A percentile compares a stretch with the other conserved stretches of the same genome.
Conservation (phyloP, 176 grass and related monocot species). For the Avena sativa region DNA sequence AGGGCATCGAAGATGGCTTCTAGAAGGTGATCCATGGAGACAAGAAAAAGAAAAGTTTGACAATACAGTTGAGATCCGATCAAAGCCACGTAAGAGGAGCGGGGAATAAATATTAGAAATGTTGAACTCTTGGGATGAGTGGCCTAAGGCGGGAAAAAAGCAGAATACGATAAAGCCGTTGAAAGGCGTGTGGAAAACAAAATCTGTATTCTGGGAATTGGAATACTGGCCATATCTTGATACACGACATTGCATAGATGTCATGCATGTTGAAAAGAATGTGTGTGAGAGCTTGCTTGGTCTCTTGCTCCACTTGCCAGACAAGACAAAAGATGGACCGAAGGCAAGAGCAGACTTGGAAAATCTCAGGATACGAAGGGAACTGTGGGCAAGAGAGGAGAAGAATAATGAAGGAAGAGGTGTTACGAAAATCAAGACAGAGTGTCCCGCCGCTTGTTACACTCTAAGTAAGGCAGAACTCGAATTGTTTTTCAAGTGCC, state of each 20-base stretch:
- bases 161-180: not conserved
- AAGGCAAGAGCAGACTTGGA: not conserved
- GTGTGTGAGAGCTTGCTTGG: not conserved
- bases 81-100: too few relatives aligned
- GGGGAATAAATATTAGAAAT: too few relatives aligned
- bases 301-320: not conserved
- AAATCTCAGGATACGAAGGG: not conserved
- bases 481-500: not conserved
- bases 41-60: too few relatives aligned
- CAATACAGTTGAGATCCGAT: too few relatives aligned
- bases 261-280: conserved; percentile 9
- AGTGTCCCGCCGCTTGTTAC: not conserved
- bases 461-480: not conserved
- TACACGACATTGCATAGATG: not conserved
- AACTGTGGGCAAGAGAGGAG: not conserved
- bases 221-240: not conserved
- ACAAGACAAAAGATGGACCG: not conserved
- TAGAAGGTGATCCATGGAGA: too few relatives aligned
- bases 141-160: not conserved
- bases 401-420: not conserved
- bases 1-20: too few relatives aligned
- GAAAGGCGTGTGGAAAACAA: not conserved
- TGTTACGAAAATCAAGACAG: not conserved
- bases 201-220: not conserved
- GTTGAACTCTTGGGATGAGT: too few relatives aligned